A percentile compares a stretch with the other conserved stretches of the same genome.
Conservation (phyloP, 306 rosid species). For the Delonix regia region DNA sequence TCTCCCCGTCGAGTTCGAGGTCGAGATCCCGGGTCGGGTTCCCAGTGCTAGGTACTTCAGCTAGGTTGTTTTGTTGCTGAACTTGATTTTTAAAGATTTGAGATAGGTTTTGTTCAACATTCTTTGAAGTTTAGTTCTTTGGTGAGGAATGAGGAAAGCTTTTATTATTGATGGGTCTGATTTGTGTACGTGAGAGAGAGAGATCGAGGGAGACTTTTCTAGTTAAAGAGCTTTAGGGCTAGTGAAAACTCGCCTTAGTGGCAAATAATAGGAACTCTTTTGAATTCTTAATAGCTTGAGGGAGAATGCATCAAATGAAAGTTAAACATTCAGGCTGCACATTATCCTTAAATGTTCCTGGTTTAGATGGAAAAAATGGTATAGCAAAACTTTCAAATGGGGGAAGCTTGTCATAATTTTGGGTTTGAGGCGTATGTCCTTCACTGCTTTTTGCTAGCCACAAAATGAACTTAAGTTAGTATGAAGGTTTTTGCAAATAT, state of each 20-base stretch:
- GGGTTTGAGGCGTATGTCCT: background rate
- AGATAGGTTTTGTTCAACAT: constrained; percentile 35
- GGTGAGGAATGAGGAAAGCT: constrained; percentile 2
- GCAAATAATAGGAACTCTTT: background rate
- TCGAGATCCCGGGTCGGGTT: constrained; percentile 84
- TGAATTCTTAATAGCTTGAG: background rate
- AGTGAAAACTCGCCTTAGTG: background rate
- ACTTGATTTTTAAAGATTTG: background rate
- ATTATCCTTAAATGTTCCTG: constrained; percentile 7
- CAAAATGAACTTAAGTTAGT: background rate
- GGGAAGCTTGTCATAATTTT: background rate
- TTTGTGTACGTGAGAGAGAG: background rate
- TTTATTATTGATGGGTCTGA: constrained; percentile 21
- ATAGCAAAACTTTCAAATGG: background rate
- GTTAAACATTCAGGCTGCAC: background rate
- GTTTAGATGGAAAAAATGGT: constrained; percentile 1
- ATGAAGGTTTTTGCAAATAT: background rate
- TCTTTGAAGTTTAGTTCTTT: constrained; percentile 5
- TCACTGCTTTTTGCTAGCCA: constrained; percentile 13
- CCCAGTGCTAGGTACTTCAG: constrained; percentile 86
- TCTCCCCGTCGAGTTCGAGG: constrained; percentile 84
- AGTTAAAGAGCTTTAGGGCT: background rate
- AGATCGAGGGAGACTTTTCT: background rate
- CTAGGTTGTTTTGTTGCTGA: background rate
- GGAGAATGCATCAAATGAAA: background rate